Percentiles rank a stretch among this genome's conserved stretches.
These are phyloP conservation scores for Apiotrichum mycotoxinovorans DNA, from an alignment of 1,284 basidiomycete species.

Conservation along the genomic window DNA sequence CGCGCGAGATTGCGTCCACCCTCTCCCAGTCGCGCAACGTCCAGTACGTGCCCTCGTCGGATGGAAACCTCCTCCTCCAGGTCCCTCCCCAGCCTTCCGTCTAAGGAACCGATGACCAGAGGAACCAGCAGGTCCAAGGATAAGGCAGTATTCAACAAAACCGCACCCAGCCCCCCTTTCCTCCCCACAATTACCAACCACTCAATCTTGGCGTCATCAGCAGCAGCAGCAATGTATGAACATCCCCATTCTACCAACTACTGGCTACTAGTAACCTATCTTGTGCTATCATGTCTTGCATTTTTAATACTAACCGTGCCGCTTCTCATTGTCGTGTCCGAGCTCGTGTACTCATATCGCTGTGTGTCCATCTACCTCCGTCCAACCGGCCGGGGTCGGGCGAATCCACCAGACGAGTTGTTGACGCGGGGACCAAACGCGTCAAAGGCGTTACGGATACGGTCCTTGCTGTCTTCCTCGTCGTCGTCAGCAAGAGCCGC, in stretches of 20 bases:
- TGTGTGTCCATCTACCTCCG: slow-evolving; percentile 21
- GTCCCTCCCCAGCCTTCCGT: slow-evolving; percentile 63
- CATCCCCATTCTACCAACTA: slow-evolving; percentile 12
- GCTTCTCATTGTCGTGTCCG: background rate
- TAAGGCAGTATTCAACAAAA: background rate
- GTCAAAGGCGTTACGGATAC: slow-evolving; percentile 44
- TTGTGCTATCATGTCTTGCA: too few species aligned
- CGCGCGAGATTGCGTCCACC: slow-evolving; percentile 78
- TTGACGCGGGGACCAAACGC: slow-evolving; percentile 48
- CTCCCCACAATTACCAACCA: background rate
- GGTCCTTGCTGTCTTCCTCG: slow-evolving; percentile 40
- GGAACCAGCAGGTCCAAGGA: background rate
- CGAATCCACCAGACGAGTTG: slow-evolving; percentile 32
- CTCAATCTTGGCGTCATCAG: slow-evolving; percentile 7
- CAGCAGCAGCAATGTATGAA: slow-evolving; percentile 19
- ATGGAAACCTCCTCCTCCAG: slow-evolving; percentile 75
- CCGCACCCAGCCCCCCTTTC: too few species aligned
- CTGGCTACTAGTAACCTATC: background rate
- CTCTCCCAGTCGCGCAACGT: slow-evolving; percentile 76
- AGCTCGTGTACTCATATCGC: background rate
- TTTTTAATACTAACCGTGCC: too few species aligned
- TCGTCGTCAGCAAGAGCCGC: slow-evolving; percentile 23
- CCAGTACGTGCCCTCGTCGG: slow-evolving; percentile 77
- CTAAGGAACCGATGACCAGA: slow-evolving; percentile 8
- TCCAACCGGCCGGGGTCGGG: slow-evolving; percentile 45